A percentile compares a stretch with the other conserved stretches of the same genome.
These are phyloP conservation scores for Ocimum tenuiflorum DNA, from an alignment of 257 asterid genomes.

Conservation along the genomic window DNA sequence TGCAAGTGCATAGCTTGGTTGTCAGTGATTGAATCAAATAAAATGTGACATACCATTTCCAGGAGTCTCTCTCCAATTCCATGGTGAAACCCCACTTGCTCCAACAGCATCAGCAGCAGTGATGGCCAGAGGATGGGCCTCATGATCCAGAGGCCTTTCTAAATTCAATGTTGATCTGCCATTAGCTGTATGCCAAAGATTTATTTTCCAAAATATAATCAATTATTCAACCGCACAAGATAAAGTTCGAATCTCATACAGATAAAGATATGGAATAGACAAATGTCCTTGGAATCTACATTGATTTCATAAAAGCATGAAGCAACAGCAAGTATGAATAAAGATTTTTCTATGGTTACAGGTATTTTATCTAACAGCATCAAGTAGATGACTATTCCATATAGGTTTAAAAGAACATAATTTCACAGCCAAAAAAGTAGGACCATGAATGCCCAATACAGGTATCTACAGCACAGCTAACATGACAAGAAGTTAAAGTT, in stretches of 20 bases:
- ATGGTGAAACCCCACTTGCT: constrained; percentile 80
- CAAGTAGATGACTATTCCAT: no score
- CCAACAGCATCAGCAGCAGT: constrained; percentile 76
- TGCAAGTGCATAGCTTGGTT: not conserved
- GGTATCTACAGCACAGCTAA: not conserved
- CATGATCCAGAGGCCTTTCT: constrained; percentile 71
- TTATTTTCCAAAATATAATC: not conserved
- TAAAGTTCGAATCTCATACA: not conserved
- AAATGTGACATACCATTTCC: constrained; percentile 49
- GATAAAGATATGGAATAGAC: not conserved
- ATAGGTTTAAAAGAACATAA: no score
- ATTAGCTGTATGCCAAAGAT: constrained; percentile 44
- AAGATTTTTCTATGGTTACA: not conserved
- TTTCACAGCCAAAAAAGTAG: not conserved
- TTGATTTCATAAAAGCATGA: not conserved
- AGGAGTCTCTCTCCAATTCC: constrained; percentile 92
- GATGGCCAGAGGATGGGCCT: constrained; percentile 84
- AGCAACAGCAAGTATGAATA: not conserved
- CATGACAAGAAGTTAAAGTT: not conserved
- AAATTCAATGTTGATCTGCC: constrained; percentile 60
- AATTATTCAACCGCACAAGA: no score
- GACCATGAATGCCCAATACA: not conserved
- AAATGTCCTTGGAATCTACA: not conserved
- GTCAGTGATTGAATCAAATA: not conserved
- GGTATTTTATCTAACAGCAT: no score